Percentiles rank a stretch among this genome's conserved stretches.
Conservation (phyloP, 169 alveolate genomes). For the Cryptosporidium sp. region DNA sequence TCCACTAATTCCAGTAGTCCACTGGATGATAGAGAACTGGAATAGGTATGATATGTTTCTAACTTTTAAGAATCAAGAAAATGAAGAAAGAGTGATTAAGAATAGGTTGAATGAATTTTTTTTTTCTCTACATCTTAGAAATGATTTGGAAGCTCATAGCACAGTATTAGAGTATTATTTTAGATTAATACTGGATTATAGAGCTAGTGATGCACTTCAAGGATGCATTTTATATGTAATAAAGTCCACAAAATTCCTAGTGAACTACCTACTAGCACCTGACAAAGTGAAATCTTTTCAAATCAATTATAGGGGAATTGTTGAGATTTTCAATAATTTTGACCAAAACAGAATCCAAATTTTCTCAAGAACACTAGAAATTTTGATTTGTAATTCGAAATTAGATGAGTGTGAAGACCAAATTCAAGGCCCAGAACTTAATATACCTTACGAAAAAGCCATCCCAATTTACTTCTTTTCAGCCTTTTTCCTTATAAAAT, state of each 20-base stretch:
- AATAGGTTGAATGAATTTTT: neutral
- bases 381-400: neutral
- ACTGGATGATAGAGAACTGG: constrained; percentile 48
- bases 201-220: neutral
- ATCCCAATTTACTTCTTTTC: constrained; percentile 29
- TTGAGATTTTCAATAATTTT: constrained; percentile 4
- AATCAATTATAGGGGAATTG: neutral
- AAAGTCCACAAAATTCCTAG: neutral
- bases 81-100: neutral
- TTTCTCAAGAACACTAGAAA: neutral
- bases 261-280: neutral
- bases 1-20: constrained; percentile 24
- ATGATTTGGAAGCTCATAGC: neutral
- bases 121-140: constrained; percentile 19
- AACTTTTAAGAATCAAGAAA: neutral
- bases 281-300: neutral
- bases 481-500: neutral
- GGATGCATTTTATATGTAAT: constrained; percentile 34
- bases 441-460: neutral
- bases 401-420: neutral
- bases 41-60: constrained; percentile 44
- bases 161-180: neutral
- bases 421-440: neutral
- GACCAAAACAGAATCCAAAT: neutral
- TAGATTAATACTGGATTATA: neutral